Conservation (phyloP, 352 stramenopile species). For the Lagenidium sp. region DNA sequence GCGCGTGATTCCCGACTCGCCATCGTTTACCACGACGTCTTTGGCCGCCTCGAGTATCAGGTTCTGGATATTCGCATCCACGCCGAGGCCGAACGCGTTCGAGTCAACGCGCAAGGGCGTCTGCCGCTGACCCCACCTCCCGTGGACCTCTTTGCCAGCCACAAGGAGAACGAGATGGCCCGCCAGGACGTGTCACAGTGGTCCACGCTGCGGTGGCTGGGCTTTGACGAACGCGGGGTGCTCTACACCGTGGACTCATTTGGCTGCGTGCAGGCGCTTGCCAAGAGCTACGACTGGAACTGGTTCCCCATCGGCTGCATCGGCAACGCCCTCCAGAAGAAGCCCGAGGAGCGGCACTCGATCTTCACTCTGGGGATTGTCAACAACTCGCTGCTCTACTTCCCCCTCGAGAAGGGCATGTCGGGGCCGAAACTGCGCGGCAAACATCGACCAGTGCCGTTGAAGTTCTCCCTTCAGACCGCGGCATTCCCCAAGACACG, state of each 20-base stretch:
- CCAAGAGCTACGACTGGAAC: constrained; percentile 35
- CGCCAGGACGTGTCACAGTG: constrained; percentile 34
- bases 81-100: constrained; percentile 30
- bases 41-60: constrained; percentile 40
- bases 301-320: constrained; percentile 73
- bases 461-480: constrained; percentile 43
- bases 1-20: constrained; percentile 41
- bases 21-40: constrained; percentile 53
- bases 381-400: constrained; percentile 68
- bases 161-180: constrained; percentile 49
- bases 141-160: constrained; percentile 55
- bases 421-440: constrained; percentile 39
- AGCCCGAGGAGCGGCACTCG: constrained; percentile 37
- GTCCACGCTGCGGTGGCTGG: constrained; percentile 59
- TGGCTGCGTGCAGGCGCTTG: constrained; percentile 52
- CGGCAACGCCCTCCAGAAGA: constrained; percentile 48
- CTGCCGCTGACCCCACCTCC: constrained; percentile 52
- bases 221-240: constrained; percentile 65
- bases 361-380: constrained; percentile 66
- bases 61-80: constrained; percentile 37
- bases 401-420: constrained; percentile 42
- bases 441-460: constrained; percentile 67
- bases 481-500: constrained; percentile 45
- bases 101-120: constrained; percentile 27
- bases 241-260: constrained; percentile 68